Base-by-base conservation (phyloP, 441 rosid genomes). In the Francoa sonchifolia region DNA sequence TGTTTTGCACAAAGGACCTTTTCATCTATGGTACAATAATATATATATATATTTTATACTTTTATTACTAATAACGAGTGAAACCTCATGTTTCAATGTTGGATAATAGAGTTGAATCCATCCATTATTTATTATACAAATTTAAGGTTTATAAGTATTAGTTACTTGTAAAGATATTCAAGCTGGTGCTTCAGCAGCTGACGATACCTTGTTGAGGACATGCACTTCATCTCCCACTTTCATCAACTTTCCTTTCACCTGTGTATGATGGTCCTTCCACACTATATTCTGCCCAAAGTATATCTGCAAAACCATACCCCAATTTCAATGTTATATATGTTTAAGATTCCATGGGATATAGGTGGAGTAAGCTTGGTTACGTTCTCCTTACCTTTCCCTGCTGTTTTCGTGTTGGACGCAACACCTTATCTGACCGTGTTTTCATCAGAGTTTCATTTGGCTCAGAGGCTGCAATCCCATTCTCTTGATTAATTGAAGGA, bases 261-360 rank as follows among this genome's bases (percentile, higher is more conserved):
- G 57, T 0, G 39, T 44, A 0, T 13, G 28, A 41, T 8, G 43
- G 42, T 72, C 71, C 63, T 80, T 80, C 73, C 84, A 79, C 20
- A 87, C 74, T 47, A 87, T 32, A 71, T 77, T 71, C 68, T 72
- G 89, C 37, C 97, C 94, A 25, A 87, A 77, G 63, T 66, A 87
- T 15, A 74, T 42, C 97, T 87, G 82, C 65, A 58, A 51, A 11
- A 22, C n/a, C 22, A 22, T 31, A 34, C 39, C n/a, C 14, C 1
- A 32, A 36, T 25, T 27, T 18, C 27, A 21, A 15, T 9, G 8
- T 1, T 14, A 19, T 5, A 6, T 52, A 8, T 53, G 48, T 22
- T 15, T 13, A 6, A n/a, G 37, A n/a, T n/a, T n/a, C n/a, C 19
- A n/a, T 11, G 8, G 16, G 14, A 11, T 0, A 32, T 23, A 0